These are phyloP conservation scores for Malbranchea cinnamomea DNA, from an alignment of 2,329 filamentous ascomycete species.

Conservation along the genomic window DNA sequence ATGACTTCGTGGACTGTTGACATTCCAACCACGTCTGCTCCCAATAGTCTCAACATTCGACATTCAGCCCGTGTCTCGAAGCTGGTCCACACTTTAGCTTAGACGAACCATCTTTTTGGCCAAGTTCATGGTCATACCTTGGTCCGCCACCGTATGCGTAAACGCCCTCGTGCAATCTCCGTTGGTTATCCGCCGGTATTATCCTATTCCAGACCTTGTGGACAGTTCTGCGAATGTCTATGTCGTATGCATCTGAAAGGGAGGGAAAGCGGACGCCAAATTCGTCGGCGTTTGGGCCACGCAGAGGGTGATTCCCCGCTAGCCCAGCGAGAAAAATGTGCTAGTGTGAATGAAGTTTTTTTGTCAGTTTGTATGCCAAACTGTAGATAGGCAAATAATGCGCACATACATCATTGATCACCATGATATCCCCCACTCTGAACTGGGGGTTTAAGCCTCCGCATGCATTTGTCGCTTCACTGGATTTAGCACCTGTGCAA, in stretches of 20 bases:
- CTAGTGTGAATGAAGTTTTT: constrained; percentile 17
- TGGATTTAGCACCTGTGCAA: constrained; percentile 5
- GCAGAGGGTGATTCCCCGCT: constrained; percentile 44
- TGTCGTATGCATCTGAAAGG: constrained; percentile 51
- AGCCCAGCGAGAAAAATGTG: constrained; percentile 50
- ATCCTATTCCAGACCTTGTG: constrained; percentile 44
- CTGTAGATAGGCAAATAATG: constrained; percentile 1
- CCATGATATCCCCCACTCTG: constrained; percentile 48
- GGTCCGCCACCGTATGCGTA: constrained; percentile 52
- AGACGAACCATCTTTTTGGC: background rate
- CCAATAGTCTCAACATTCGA: constrained; percentile 43
- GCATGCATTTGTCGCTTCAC: constrained; percentile 49
- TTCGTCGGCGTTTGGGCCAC: constrained; percentile 47
- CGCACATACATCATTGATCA: constrained; percentile 46
- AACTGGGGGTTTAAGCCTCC: constrained; percentile 51
- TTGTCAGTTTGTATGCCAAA: constrained; percentile 8
- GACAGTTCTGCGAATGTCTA: constrained; percentile 41
- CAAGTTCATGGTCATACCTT: constrained; percentile 29
- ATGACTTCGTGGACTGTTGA: constrained; percentile 55
- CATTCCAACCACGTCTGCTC: constrained; percentile 58
- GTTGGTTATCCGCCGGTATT: constrained; percentile 27
- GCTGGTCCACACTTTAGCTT: constrained; percentile 17
- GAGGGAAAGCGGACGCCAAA: constrained; percentile 50
- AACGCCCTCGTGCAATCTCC: constrained; percentile 47
- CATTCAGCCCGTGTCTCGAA: constrained; percentile 54